Evolutionary conservation across 495 filamentous ascomycete genomes (phyloP).

Genomic region (Aspergillus kassunensis): DNA sequence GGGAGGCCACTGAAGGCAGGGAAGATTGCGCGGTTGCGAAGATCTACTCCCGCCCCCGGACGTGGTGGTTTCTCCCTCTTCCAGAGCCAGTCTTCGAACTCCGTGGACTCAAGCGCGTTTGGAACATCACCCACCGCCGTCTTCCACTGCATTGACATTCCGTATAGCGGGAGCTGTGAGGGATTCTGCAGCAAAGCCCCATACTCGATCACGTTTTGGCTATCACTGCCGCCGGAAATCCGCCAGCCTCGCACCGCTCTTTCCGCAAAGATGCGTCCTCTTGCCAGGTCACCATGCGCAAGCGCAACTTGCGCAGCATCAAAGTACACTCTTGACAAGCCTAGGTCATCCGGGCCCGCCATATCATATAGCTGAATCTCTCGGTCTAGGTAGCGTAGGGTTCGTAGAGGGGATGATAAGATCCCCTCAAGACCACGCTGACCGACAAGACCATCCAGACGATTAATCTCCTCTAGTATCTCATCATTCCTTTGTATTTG

Average conservation of each 20-base stretch:
- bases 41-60: not conserved
- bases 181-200: not conserved
- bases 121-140: not conserved
- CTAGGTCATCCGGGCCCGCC: too few relatives aligned
- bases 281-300: not conserved
- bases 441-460: too few relatives aligned
- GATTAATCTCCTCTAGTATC: too few relatives aligned
- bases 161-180: not conserved
- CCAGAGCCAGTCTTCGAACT: not conserved
- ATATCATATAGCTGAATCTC: too few relatives aligned
- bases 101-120: not conserved
- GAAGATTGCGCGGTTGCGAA: not conserved
- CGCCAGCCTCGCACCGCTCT: not conserved
- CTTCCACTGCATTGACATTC: not conserved
- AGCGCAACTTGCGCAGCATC: not conserved
- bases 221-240: not conserved
- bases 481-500: too few relatives aligned
- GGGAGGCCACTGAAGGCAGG: not conserved
- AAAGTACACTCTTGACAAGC: constrained; percentile 2
- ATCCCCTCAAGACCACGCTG: too few relatives aligned
- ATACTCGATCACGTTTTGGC: not conserved
- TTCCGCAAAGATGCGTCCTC: constrained; percentile 1
- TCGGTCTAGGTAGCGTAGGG: too few relatives aligned
- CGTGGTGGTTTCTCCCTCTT: not conserved
- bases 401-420: too few relatives aligned